phyloP scores from a whole-genome alignment of 345 rosid species.

The Noccaea bulbosa region DNA sequence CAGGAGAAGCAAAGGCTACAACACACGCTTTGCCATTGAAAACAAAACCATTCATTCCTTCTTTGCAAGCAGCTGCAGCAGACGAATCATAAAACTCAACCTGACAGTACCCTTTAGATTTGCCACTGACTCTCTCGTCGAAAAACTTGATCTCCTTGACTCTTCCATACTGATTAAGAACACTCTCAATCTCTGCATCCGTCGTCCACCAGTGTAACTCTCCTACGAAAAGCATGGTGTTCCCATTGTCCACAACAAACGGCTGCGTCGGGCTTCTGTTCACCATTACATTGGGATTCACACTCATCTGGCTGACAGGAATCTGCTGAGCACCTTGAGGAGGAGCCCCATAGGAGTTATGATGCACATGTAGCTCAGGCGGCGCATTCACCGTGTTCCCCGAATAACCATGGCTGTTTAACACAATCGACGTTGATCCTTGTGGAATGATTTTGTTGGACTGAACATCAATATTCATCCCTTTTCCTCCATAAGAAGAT shows the following conservation, averaged over 20 bases:
- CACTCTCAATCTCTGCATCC: constrained; percentile 78
- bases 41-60: constrained; percentile 72
- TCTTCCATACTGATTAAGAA: constrained; percentile 72
- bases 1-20: constrained; percentile 86
- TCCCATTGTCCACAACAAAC: constrained; percentile 72
- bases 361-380: constrained; percentile 52
- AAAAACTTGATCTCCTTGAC: constrained; percentile 84
- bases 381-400: constrained; percentile 57
- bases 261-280: constrained; percentile 67
- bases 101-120: constrained; percentile 91
- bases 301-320: constrained; percentile 60
- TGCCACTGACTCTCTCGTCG: constrained; percentile 87
- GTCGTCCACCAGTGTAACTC: constrained; percentile 96
- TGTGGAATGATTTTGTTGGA: constrained; percentile 54
- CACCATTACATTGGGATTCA: constrained; percentile 47
- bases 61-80: constrained; percentile 81
- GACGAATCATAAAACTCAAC: constrained; percentile 73
- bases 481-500: constrained; percentile 54
- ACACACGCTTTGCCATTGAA: constrained; percentile 84
- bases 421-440: constrained; percentile 51
- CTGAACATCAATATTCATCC: constrained; percentile 52
- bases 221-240: constrained; percentile 72
- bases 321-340: constrained; percentile 59
- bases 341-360: constrained; percentile 48
- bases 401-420: constrained; percentile 53